These are phyloP conservation scores for Hyaloscypha bicolor DNA, from an alignment of 495 filamentous ascomycete species.

Conservation along the genomic window DNA sequence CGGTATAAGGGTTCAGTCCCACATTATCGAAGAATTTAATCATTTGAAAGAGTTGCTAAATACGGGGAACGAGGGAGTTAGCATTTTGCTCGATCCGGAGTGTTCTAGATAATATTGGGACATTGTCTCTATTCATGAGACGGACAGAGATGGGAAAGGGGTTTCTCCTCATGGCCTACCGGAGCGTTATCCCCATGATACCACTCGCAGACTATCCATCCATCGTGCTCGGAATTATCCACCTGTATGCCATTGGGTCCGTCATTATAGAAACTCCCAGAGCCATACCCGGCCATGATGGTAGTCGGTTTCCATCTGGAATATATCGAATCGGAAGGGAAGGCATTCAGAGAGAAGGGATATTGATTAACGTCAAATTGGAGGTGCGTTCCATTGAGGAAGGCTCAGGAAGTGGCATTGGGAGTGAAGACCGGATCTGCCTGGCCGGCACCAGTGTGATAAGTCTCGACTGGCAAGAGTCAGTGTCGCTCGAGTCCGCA, in stretches of 20 bases:
- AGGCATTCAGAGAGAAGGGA: slow-evolving; percentile 17
- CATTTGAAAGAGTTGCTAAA: slow-evolving; percentile 21
- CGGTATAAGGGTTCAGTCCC: neutral
- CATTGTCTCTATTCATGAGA: too few relatives aligned
- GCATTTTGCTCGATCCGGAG: too few relatives aligned
- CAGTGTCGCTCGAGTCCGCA: neutral
- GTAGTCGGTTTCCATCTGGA: slow-evolving; percentile 23
- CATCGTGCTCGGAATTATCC: slow-evolving; percentile 14
- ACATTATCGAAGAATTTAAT: slow-evolving; percentile 23
- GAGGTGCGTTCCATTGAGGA: slow-evolving; percentile 24
- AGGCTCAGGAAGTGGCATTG: neutral
- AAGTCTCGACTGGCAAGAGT: slow-evolving; percentile 19
- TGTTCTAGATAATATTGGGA: too few relatives aligned
- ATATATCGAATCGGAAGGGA: slow-evolving; percentile 18
- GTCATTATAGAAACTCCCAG: slow-evolving; percentile 6
- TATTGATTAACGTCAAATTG: slow-evolving; percentile 26
- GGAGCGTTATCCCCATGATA: slow-evolving; percentile 25
- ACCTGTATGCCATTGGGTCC: slow-evolving; percentile 7
- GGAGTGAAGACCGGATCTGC: slow-evolving; percentile 24
- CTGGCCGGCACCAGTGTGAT: slow-evolving; percentile 24
- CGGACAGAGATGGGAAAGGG: too few relatives aligned
- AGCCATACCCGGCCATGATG: slow-evolving; percentile 21
- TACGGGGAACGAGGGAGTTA: too few relatives aligned
- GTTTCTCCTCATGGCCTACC: too few relatives aligned
- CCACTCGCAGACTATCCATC: slow-evolving; percentile 30